Evolutionary conservation across 2,329 filamentous ascomycete species (phyloP), one percentile per base, ranked within the genome.

Genomic region (Fusarium kyushuense): DNA sequence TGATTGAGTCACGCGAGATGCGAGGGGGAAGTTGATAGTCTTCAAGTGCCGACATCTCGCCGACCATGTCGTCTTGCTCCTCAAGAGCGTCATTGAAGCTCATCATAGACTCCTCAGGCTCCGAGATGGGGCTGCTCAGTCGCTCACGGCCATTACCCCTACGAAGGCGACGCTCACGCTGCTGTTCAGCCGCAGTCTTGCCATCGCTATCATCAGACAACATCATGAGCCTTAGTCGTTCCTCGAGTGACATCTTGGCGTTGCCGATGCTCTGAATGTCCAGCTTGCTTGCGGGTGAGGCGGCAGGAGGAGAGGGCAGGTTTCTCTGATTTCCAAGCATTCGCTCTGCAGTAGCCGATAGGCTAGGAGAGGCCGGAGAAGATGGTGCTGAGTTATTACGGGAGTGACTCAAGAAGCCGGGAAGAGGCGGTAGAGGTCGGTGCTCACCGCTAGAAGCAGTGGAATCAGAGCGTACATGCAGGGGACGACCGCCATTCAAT

Each of bases 1-100:
- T 83, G 71, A 98, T 98, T 0, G 94, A 97, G 77, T 98, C 96
- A 36, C 95, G 89, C 11, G 95, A 97, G 75, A 98, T 97, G 55
- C 91, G 91, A 13, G 92, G 86, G 19, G 89, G 92, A 16, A 91
- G 81, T 68, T 91, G 84, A 71, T 90, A 91, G 59, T 90, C 87
- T 63, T 86, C 83, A 58, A 90, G 78, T 13, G 84, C 80, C 54
- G 86, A 85, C 71, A 90, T 77, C 56, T 91, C 88, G 45, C 86
- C 88, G 42, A 89, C 75, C 3, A 84, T 84, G 55, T 89, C 86
- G 21, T 89, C 87, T 41, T 84, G 86, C 69, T 89, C 87, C 14
- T 89, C 86, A 13, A 67, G 80, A 12, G 76, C 76, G 27, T 83
- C 80, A 7, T 60, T 54, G 45, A 67, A 65, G 29, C 70, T 73